Conservation (phyloP, 2,329 filamentous ascomycete species). For the Colletotrichum karsti region DNA sequence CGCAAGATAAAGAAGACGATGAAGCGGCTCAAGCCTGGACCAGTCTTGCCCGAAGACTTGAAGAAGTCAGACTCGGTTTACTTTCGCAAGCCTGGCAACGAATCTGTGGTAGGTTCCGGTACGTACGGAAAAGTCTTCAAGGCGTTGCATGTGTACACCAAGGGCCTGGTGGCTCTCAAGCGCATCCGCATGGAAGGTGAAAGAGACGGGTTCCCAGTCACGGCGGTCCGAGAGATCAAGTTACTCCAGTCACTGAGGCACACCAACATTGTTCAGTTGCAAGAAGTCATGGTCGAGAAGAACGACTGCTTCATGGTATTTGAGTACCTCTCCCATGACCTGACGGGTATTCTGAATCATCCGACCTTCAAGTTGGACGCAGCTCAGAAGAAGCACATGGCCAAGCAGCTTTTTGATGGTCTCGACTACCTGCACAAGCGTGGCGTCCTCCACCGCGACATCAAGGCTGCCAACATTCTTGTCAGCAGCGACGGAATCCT, state of each 20-base stretch:
- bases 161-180: slow-evolving; percentile 84
- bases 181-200: slow-evolving; percentile 95
- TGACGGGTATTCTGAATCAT: slow-evolving; percentile 95
- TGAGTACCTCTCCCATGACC: slow-evolving; percentile 94
- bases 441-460: slow-evolving; percentile 95
- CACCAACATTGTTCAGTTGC: slow-evolving; percentile 81
- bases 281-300: slow-evolving; percentile 97
- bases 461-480: slow-evolving; percentile 97
- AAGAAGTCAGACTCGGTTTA: slow-evolving; percentile 88
- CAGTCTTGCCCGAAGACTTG: slow-evolving; percentile 76
- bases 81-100: slow-evolving; percentile 95
- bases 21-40: slow-evolving; percentile 76
- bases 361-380: slow-evolving; percentile 87
- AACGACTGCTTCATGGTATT: slow-evolving; percentile 99
- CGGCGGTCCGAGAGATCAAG: slow-evolving; percentile 90
- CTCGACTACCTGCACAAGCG: slow-evolving; percentile 92
- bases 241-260: slow-evolving; percentile 88
- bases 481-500: slow-evolving; percentile 89
- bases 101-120: slow-evolving; percentile 93
- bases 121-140: slow-evolving; percentile 98
- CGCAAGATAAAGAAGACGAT: slow-evolving; percentile 74
- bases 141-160: slow-evolving; percentile 91
- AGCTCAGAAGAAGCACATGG: slow-evolving; percentile 91
- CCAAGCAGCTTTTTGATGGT: slow-evolving; percentile 91
- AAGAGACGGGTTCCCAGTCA: slow-evolving; percentile 89